These are phyloP conservation scores for Leccinum uliginosum DNA, from an alignment of 768 basidiomycete genomes.

Conservation along the genomic window DNA sequence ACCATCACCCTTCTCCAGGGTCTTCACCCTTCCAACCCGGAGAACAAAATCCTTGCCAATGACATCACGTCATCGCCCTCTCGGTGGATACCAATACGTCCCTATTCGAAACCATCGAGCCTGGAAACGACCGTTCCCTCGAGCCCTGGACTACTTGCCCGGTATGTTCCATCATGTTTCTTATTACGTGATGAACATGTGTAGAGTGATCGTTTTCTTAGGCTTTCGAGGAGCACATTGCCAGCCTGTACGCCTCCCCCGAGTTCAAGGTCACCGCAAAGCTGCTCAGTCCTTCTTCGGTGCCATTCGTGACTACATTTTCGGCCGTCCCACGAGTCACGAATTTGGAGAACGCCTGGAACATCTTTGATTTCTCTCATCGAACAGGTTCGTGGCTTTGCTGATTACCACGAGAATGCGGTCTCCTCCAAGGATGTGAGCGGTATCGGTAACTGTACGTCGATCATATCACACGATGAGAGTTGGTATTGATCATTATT, in stretches of 20 bases:
- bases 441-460: conserved; percentile 77
- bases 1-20: conserved; percentile 83
- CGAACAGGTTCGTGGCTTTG: conserved; percentile 69
- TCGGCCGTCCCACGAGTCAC: conserved; percentile 64
- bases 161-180: conserved; percentile 29
- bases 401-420: conserved; percentile 75
- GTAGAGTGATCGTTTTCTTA: conserved; percentile 26
- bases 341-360: conserved; percentile 70
- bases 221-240: conserved; percentile 64
- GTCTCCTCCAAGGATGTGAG: conserved; percentile 55
- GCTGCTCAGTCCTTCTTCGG: conserved; percentile 66
- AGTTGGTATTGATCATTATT: conserved; percentile 8
- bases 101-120: conserved; percentile 87
- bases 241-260: conserved; percentile 53
- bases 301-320: conserved; percentile 63
- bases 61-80: conserved; percentile 66
- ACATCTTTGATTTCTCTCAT: conserved; percentile 76
- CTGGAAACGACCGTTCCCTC: conserved; percentile 74
- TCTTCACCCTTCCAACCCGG: conserved; percentile 73
- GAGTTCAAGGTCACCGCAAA: conserved; percentile 61
- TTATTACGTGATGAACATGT: background rate
- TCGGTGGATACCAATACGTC: conserved; percentile 83
- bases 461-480: background rate
- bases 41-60: conserved; percentile 78
- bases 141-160: conserved; percentile 75